phyloP scores from a whole-genome alignment of 345 rosid genomes.

The Zanthoxylum bungeanum region DNA sequence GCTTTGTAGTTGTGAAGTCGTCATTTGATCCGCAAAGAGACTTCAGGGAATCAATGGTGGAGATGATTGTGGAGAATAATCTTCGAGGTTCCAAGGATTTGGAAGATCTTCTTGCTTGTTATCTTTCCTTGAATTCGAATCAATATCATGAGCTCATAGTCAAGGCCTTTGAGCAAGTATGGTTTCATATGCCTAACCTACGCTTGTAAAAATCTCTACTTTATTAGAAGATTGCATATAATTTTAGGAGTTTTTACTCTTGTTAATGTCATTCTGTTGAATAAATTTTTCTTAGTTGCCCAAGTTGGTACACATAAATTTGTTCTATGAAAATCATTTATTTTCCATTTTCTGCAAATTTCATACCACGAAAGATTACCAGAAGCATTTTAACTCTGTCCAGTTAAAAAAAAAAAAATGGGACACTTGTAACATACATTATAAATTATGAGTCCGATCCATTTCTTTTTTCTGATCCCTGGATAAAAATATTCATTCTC shows the following conservation, averaged over 20 bases:
- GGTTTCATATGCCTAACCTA: conserved; percentile 41
- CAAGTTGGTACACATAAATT: background rate
- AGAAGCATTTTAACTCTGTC: too few relatives aligned
- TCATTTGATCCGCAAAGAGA: conserved; percentile 75
- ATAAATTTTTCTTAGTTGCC: too few relatives aligned
- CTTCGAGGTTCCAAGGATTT: conserved; percentile 55
- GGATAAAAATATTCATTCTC: too few relatives aligned
- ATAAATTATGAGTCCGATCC: too few relatives aligned
- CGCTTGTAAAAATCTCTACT: conserved; percentile 14
- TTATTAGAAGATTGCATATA: background rate
- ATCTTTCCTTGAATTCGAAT: conserved; percentile 62
- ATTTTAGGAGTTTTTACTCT: background rate
- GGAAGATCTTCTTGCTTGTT: conserved; percentile 86
- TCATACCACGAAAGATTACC: too few relatives aligned
- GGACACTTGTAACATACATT: too few relatives aligned
- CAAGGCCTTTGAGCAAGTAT: conserved; percentile 75
- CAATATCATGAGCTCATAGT: conserved; percentile 64
- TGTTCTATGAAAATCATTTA: too few relatives aligned
- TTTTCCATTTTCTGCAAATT: too few relatives aligned
- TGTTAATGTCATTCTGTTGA: background rate
- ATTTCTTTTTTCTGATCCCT: too few relatives aligned
- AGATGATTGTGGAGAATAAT: conserved; percentile 79
- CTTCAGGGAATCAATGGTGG: conserved; percentile 87
- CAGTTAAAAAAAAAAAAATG: too few relatives aligned
- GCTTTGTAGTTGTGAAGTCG: conserved; percentile 57